These are phyloP conservation scores for Chiua virens DNA, from an alignment of 768 basidiomycete genomes.

Conservation along the genomic window DNA sequence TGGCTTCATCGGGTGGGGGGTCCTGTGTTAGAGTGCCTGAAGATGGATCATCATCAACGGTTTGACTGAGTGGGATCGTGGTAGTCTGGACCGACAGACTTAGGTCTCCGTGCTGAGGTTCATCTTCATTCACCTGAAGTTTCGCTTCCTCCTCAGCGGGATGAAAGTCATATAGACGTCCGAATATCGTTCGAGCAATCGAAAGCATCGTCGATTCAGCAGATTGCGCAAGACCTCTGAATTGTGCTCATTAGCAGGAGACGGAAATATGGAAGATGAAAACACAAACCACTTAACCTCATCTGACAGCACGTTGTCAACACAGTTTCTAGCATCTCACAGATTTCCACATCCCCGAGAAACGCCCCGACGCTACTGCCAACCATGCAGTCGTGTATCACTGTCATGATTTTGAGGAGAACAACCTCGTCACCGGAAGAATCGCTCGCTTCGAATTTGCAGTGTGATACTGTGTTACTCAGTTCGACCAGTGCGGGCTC, in stretches of 20 bases:
- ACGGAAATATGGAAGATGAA: slow-evolving; percentile 3
- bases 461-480: slow-evolving; percentile 88
- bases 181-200: slow-evolving; percentile 81
- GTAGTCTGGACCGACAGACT: slow-evolving; percentile 57
- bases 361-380: slow-evolving; percentile 59
- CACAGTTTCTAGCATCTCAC: slow-evolving; percentile 98
- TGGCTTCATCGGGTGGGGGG: not conserved
- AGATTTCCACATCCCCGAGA: slow-evolving; percentile 91
- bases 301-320: slow-evolving; percentile 97
- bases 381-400: slow-evolving; percentile 83
- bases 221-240: slow-evolving; percentile 84
- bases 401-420: slow-evolving; percentile 84
- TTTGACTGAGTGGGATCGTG: slow-evolving; percentile 22
- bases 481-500: slow-evolving; percentile 74
- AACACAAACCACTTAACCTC: slow-evolving; percentile 81
- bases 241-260: slow-evolving; percentile 14
- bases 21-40: slow-evolving; percentile 1
- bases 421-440: slow-evolving; percentile 98
- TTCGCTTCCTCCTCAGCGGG: slow-evolving; percentile 69
- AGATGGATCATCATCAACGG: slow-evolving; percentile 12
- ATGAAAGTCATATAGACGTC: slow-evolving; percentile 65
- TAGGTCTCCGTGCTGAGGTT: slow-evolving; percentile 54
- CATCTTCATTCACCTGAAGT: slow-evolving; percentile 49
- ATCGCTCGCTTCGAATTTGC: slow-evolving; percentile 97
- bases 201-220: slow-evolving; percentile 89